Conservation (phyloP, 805 yeast genomes). For the Danielia oregonensis region DNA sequence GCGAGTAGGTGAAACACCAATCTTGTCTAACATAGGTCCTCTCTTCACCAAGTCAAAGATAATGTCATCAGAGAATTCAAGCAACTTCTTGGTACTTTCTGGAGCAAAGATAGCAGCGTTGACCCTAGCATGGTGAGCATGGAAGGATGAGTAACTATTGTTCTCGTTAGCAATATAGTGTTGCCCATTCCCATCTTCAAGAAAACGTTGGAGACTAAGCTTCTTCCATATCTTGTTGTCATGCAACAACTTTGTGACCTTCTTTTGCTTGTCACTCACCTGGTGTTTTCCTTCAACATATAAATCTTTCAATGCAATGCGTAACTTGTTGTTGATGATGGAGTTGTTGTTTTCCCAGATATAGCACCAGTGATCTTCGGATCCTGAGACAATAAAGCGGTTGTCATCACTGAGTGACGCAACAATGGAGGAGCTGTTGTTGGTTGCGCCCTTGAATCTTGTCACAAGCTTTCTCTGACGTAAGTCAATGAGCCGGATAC, state of each 20-base stretch:
- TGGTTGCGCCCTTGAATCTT: slow-evolving; percentile 69
- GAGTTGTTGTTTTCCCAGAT: slow-evolving; percentile 61
- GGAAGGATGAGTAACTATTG: slow-evolving; percentile 63
- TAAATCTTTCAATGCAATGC: slow-evolving; percentile 31
- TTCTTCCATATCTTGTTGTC: slow-evolving; percentile 27
- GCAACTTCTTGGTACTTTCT: slow-evolving; percentile 52
- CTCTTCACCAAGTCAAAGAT: slow-evolving; percentile 57
- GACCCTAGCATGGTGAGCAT: slow-evolving; percentile 70
- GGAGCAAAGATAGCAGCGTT: slow-evolving; percentile 83
- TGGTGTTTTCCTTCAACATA: slow-evolving; percentile 32
- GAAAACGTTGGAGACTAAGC: slow-evolving; percentile 19
- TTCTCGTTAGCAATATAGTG: slow-evolving; percentile 44
- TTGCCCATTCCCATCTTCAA: slow-evolving; percentile 22
- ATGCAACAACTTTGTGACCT: slow-evolving; percentile 24
- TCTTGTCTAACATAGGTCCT: slow-evolving; percentile 11
- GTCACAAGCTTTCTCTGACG: slow-evolving; percentile 53
- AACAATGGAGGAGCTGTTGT: slow-evolving; percentile 65
- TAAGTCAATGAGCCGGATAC: slow-evolving; percentile 62
- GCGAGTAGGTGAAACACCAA: slow-evolving; percentile 2
- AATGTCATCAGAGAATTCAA: slow-evolving; percentile 75
- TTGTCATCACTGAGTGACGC: slow-evolving; percentile 62
- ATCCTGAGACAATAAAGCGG: slow-evolving; percentile 64
- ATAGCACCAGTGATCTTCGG: slow-evolving; percentile 86
- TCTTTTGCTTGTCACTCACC: slow-evolving; percentile 28
- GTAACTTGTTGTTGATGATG: slow-evolving; percentile 38